These are phyloP conservation scores for Nitzschia sp. DNA, from an alignment of 108 stramenopile species.

Conservation along the genomic window DNA sequence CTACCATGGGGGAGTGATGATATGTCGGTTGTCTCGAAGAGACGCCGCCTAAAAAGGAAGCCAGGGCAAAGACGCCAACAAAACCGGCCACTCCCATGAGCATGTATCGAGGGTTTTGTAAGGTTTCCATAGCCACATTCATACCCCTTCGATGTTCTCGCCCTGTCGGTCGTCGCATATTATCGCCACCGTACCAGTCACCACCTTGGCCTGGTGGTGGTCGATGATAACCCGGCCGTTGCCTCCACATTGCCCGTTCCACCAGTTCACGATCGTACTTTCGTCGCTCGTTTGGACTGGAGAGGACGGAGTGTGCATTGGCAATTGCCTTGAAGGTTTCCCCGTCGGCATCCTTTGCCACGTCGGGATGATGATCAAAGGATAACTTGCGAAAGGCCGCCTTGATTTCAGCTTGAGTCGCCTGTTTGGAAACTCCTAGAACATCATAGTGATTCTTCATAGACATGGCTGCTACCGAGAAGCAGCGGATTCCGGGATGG, in stretches of 20 bases:
- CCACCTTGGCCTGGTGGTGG: slow-evolving; percentile 13
- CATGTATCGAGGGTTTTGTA: slow-evolving; percentile 40
- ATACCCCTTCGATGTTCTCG: neutral
- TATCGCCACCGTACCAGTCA: slow-evolving; percentile 20
- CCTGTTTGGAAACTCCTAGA: slow-evolving; percentile 69
- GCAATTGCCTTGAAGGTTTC: slow-evolving; percentile 79
- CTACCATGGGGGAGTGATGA: slow-evolving; percentile 53
- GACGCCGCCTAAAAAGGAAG: slow-evolving; percentile 34
- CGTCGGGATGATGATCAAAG: slow-evolving; percentile 93
- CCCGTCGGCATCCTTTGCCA: slow-evolving; percentile 44
- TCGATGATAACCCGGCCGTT: slow-evolving; percentile 1
- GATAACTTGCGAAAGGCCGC: slow-evolving; percentile 89
- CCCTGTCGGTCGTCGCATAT: neutral
- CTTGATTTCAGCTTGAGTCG: slow-evolving; percentile 86
- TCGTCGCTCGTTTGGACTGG: slow-evolving; percentile 47
- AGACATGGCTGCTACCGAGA: no score
- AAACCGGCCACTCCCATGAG: slow-evolving; percentile 31
- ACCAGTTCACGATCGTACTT: slow-evolving; percentile 58
- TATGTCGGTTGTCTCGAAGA: slow-evolving; percentile 33
- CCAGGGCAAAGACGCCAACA: slow-evolving; percentile 19
- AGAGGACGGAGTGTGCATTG: slow-evolving; percentile 67
- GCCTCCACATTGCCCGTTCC: slow-evolving; percentile 19
- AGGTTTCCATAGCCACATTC: slow-evolving; percentile 34
- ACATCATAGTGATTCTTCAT: slow-evolving; percentile 79
- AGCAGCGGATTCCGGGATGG: no score